Evolutionary conservation across 1,284 basidiomycete genomes (phyloP).

Genomic region (Moesziomyces globuligerus): DNA sequence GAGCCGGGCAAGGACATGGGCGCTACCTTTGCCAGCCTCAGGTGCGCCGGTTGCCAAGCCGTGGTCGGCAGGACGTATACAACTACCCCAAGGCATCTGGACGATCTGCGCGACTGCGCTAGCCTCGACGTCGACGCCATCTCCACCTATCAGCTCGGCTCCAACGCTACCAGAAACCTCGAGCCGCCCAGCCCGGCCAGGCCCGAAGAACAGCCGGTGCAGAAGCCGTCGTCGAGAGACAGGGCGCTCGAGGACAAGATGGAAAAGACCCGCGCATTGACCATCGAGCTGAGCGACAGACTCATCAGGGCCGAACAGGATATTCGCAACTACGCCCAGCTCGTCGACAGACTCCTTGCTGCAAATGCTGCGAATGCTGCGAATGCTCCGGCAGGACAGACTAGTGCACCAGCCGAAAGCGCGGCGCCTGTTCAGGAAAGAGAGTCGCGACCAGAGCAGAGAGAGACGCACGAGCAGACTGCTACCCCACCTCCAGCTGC

Average conservation of each 20-base stretch:
- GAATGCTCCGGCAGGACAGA: background rate
- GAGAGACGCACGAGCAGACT: background rate
- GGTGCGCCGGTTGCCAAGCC: slow-evolving; percentile 36
- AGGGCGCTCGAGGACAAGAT: slow-evolving; percentile 19
- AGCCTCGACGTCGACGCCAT: slow-evolving; percentile 36
- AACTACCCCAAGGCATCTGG: slow-evolving; percentile 43
- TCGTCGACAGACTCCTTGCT: slow-evolving; percentile 14
- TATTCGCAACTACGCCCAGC: slow-evolving; percentile 18
- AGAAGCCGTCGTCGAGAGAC: slow-evolving; percentile 4
- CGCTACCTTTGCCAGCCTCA: slow-evolving; percentile 35
- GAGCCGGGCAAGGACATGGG: slow-evolving; percentile 39
- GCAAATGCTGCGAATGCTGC: background rate
- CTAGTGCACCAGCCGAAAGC: background rate
- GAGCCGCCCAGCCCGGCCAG: background rate
- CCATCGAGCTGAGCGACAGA: slow-evolving; percentile 36
- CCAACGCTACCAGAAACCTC: slow-evolving; percentile 18
- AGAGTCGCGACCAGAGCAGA: too few relatives aligned
- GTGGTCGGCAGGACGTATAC: slow-evolving; percentile 44
- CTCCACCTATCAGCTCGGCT: slow-evolving; percentile 31
- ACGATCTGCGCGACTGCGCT: slow-evolving; percentile 45
- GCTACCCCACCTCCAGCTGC: background rate
- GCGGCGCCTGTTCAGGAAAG: background rate
- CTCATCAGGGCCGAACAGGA: slow-evolving; percentile 36
- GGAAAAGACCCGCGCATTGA: slow-evolving; percentile 36
- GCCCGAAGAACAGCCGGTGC: background rate